phyloP scores from a whole-genome alignment of 129 eudicot species.

The Saussurea involucrata region DNA sequence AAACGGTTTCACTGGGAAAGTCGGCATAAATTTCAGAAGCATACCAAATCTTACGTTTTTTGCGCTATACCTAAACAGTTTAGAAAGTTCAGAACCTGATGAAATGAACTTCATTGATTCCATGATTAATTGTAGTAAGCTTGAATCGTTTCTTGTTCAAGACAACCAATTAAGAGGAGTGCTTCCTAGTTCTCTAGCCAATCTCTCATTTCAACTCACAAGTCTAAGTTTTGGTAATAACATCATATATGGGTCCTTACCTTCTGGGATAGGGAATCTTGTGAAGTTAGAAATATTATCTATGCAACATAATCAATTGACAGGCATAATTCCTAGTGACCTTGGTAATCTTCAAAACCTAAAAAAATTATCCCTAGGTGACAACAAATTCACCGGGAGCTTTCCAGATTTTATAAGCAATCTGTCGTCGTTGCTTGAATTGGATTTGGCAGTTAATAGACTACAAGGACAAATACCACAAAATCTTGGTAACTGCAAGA shows the following conservation, averaged over 20 bases:
- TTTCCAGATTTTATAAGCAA: not conserved
- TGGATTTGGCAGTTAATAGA: not conserved
- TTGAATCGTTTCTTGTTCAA: no score
- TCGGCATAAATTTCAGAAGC: not conserved
- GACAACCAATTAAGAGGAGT: not conserved
- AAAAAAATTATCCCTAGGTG: not conserved
- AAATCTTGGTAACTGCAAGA: not conserved
- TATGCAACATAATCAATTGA: not conserved
- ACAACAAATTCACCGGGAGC: not conserved
- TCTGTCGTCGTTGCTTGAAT: not conserved
- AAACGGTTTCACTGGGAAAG: not conserved
- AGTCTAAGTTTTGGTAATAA: no score
- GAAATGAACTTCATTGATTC: not conserved
- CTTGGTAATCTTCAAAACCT: not conserved
- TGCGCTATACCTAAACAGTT: not conserved
- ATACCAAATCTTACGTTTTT: not conserved
- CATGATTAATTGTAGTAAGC: not conserved
- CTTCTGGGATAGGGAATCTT: not conserved
- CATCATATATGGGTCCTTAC: not conserved
- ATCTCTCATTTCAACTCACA: not conserved
- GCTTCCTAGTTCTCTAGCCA: not conserved
- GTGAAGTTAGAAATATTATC: not conserved
- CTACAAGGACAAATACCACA: not conserved
- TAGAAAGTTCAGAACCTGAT: not conserved
- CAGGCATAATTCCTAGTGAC: not conserved